Evolutionary conservation across 2,329 filamentous ascomycete genomes (phyloP), one percentile per base, ranked within the genome.

Genomic region (Fusarium longipes): DNA sequence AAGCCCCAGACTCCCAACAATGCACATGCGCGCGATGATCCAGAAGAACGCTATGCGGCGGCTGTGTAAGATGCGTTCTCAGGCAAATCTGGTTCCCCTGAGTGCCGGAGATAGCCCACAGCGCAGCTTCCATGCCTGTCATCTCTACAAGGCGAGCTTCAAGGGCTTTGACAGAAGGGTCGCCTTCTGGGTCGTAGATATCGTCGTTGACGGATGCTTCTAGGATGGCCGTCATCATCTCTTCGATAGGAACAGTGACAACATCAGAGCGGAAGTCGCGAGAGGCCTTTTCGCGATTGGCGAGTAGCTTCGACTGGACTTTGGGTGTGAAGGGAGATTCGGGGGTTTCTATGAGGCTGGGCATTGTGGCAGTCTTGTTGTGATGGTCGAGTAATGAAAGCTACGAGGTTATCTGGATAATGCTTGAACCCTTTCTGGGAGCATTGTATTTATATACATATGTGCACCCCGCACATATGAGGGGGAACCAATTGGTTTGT

Each of bases 21-120:
- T 91, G 81, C 63, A 97, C 91, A 77, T 97, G 93, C 3, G 87
- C 86, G 24, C 92, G 85, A 65, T 88, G 81, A 76, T 97, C 93
- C 71, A 74, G 47, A 30, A 75, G 52, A 3, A 75, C 71, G 10
- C 63, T 68, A 44, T 75, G 71, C 9, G 73, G 73, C 6, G 73
- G 73, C 40, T 75, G 73, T 3, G 70, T 71, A 4, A 75, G 70
- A 47, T 74, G 73, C 14, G 70, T 73, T 20, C 73, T 49, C n/a
- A 74, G 42, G 44, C 71, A 74, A 20, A 75, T 67, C 48, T 75
- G 73, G 38, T 75, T 75, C 12, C 73, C 73, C 50, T 72, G 70
- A 3, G 73, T 75, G 15, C 71, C 73, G 2, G 73, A 75, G 18
- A 73, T 50, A 11, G 63, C 68, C 68, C 71, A 75, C 2, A 74